Percentiles rank a stretch among this genome's conserved stretches.
Conservation (phyloP, 176 grass and related monocot species). For the Elymus sibiricus region DNA sequence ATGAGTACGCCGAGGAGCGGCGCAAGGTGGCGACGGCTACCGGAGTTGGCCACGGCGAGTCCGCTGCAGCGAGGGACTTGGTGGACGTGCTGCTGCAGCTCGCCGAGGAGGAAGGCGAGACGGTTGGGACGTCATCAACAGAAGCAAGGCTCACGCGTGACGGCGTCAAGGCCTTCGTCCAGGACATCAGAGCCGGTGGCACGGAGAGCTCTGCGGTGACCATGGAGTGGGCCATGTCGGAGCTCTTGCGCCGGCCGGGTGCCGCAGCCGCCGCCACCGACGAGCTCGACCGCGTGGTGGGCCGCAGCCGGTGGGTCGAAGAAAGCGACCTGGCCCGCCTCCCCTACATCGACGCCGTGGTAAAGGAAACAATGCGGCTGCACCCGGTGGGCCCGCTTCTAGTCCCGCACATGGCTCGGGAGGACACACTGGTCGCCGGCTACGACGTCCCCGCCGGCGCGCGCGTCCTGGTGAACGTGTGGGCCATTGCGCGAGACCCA, state of each 20-base stretch:
- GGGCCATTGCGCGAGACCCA: constrained; percentile 59
- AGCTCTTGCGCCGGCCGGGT: constrained; percentile 41
- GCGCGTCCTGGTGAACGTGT: constrained; percentile 56
- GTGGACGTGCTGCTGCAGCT: constrained; percentile 61
- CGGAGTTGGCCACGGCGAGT: neutral
- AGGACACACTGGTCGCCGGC: constrained; percentile 35
- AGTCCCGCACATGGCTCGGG: constrained; percentile 41
- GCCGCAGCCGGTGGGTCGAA: constrained; percentile 22
- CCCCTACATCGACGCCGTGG: constrained; percentile 57
- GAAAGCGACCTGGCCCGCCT: constrained; percentile 50
- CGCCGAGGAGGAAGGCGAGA: neutral
- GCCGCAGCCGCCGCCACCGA: constrained; percentile 20
- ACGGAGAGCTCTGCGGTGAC: constrained; percentile 62
- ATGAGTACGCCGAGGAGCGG: constrained; percentile 26
- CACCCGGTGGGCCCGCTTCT: constrained; percentile 60
- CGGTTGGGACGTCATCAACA: neutral
- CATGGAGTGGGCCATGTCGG: constrained; percentile 59
- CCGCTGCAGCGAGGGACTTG: constrained; percentile 21
- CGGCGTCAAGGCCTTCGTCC: constrained; percentile 47
- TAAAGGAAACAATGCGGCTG: constrained; percentile 67
- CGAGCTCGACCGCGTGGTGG: constrained; percentile 55
- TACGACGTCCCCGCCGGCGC: constrained; percentile 55
- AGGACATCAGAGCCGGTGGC: constrained; percentile 51
- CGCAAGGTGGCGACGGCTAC: neutral
- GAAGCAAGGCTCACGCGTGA: constrained; percentile 52